A percentile compares a stretch with the other conserved stretches of the same genome.
These are phyloP conservation scores for Scheffersomyces parashehatae DNA, from an alignment of 1,139 yeast species.

Conservation along the genomic window DNA sequence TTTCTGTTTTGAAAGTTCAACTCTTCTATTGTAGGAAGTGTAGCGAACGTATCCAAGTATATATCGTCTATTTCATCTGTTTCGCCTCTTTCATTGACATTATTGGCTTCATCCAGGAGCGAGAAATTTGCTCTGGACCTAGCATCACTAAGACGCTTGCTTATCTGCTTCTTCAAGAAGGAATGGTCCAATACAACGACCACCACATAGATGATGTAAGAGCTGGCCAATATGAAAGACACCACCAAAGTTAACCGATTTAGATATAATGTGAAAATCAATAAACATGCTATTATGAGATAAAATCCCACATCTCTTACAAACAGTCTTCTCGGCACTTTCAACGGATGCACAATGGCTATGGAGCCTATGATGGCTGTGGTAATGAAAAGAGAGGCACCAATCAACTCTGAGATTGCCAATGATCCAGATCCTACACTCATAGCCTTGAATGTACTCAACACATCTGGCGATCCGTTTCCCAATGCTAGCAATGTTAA, in stretches of 20 bases:
- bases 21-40: conserved; percentile 36
- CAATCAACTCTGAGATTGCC: conserved; percentile 86
- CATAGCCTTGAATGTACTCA: conserved; percentile 83
- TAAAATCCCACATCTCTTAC: conserved; percentile 60
- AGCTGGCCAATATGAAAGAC: conserved; percentile 47
- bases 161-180: conserved; percentile 18
- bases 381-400: conserved; percentile 79
- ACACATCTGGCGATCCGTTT: conserved; percentile 88
- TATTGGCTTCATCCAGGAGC: conserved; percentile 4
- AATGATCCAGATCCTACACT: conserved; percentile 64
- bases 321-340: conserved; percentile 51
- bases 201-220: conserved; percentile 57
- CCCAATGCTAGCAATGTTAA: conserved; percentile 87
- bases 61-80: conserved; percentile 13
- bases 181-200: conserved; percentile 39
- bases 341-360: conserved; percentile 68
- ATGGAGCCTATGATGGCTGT: conserved; percentile 76
- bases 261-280: conserved; percentile 42
- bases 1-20: conserved; percentile 24
- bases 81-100: conserved; percentile 9
- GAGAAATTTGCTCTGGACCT: conserved; percentile 30
- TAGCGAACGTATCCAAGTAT: conserved; percentile 23
- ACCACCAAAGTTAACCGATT: conserved; percentile 47
- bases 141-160: conserved; percentile 22
- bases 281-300: conserved; percentile 41